These are phyloP conservation scores for Pseudotsuga menziesii DNA, from an alignment of 75 land plant species.

Conservation along the genomic window DNA sequence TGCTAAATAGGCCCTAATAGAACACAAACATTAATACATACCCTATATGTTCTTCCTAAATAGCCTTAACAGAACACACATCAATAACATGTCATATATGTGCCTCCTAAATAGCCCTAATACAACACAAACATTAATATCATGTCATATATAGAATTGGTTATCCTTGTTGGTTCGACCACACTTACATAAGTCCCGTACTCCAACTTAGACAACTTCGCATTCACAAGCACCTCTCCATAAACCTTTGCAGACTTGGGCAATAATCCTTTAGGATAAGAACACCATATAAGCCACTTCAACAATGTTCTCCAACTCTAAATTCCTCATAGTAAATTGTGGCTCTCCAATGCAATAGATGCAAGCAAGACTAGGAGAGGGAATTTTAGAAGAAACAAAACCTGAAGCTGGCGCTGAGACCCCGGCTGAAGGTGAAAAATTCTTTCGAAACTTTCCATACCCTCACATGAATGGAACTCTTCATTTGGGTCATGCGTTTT, in stretches of 20 bases:
- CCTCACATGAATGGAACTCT: too few species aligned
- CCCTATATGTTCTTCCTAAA: background rate
- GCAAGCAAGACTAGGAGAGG: too few species aligned
- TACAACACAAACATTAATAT: background rate
- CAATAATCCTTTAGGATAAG: conserved; percentile 64
- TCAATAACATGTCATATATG: background rate
- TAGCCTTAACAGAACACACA: background rate
- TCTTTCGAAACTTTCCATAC: too few species aligned
- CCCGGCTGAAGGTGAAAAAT: too few species aligned
- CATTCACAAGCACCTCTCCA: conserved; percentile 74
- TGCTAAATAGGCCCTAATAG: background rate
- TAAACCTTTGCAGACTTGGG: conserved; percentile 58
- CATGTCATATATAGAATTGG: background rate
- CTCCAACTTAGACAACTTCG: conserved; percentile 40
- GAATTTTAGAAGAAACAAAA: too few species aligned
- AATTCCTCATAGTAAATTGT: too few species aligned
- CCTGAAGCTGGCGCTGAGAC: too few species aligned
- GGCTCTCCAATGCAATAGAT: too few species aligned
- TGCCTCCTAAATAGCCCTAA: background rate
- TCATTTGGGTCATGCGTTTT: too few species aligned
- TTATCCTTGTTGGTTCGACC: background rate
- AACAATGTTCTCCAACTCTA: too few species aligned
- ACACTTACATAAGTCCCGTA: conserved; percentile 78
- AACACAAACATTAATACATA: background rate
- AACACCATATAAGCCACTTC: too few species aligned